Evolutionary conservation across 75 land plant genomes (phyloP).

Genomic region (Azolla pinnata): DNA sequence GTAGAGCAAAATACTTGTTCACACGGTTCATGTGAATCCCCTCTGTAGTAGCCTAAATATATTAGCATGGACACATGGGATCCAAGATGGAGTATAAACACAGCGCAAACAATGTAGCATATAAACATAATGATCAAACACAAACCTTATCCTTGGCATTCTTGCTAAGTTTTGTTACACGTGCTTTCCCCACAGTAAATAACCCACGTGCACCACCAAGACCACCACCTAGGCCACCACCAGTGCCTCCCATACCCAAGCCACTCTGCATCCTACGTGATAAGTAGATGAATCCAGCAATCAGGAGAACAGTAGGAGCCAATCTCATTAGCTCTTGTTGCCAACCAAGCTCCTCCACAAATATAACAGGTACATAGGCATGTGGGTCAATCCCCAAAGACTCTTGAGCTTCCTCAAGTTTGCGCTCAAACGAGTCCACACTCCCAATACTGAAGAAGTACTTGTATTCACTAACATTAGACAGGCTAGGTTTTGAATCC

Average conservation of each 20-base stretch:
- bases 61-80: too few species aligned
- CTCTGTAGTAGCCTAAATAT: too few species aligned
- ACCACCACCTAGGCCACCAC: constrained; percentile 40
- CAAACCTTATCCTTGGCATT: constrained; percentile 44
- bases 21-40: too few species aligned
- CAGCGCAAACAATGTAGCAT: too few species aligned
- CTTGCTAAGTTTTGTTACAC: constrained; percentile 42
- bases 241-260: constrained; percentile 23
- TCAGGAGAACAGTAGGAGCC: constrained; percentile 37
- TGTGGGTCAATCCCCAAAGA: constrained; percentile 35
- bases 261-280: constrained; percentile 31
- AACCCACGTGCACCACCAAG: constrained; percentile 35
- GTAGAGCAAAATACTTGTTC: too few species aligned
- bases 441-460: constrained; percentile 48
- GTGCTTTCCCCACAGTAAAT: constrained; percentile 35
- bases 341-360: constrained; percentile 40
- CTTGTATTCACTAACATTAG: constrained; percentile 27
- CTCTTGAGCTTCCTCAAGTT: constrained; percentile 46
- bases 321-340: constrained; percentile 34
- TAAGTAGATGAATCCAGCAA: constrained; percentile 36
- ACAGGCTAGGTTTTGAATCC: too few species aligned
- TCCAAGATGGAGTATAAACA: too few species aligned
- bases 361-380: constrained; percentile 39
- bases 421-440: constrained; percentile 49
- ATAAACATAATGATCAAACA: too few species aligned